Conservation (phyloP, 768 basidiomycete species). For the Multifurca ochricompacta region DNA sequence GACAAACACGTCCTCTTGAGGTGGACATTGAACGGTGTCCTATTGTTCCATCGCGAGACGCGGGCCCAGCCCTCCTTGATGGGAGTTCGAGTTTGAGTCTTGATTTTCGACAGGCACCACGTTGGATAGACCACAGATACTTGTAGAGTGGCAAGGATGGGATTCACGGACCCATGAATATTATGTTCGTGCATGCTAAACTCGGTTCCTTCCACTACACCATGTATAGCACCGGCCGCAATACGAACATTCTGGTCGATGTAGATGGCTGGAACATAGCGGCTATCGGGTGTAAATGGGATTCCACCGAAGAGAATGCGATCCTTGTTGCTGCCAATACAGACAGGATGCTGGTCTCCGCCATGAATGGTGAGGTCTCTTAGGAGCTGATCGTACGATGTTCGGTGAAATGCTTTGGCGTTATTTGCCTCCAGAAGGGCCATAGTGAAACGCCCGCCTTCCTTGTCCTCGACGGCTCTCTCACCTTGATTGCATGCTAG, state of each 20-base stretch:
- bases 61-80: slow-evolving; percentile 47
- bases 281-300: slow-evolving; percentile 45
- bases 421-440: slow-evolving; percentile 43
- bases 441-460: slow-evolving; percentile 55
- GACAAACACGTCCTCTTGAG: slow-evolving; percentile 41
- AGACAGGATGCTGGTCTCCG: slow-evolving; percentile 42
- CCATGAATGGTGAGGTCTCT: slow-evolving; percentile 35
- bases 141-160: slow-evolving; percentile 40
- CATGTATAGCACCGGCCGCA: slow-evolving; percentile 53
- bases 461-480: slow-evolving; percentile 52
- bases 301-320: slow-evolving; percentile 48
- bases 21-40: slow-evolving; percentile 45
- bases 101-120: slow-evolving; percentile 46
- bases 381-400: slow-evolving; percentile 43
- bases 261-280: slow-evolving; percentile 36
- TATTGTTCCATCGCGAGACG: slow-evolving; percentile 47
- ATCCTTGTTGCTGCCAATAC: slow-evolving; percentile 40
- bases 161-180: slow-evolving; percentile 49
- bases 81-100: slow-evolving; percentile 27
- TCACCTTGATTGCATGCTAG: slow-evolving; percentile 50
- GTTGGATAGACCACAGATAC: slow-evolving; percentile 49
- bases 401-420: slow-evolving; percentile 43
- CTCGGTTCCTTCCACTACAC: slow-evolving; percentile 55
- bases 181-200: slow-evolving; percentile 58
- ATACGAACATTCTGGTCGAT: slow-evolving; percentile 40